Conservation (phyloP, 257 asterid genomes). For the Lantana camara region DNA sequence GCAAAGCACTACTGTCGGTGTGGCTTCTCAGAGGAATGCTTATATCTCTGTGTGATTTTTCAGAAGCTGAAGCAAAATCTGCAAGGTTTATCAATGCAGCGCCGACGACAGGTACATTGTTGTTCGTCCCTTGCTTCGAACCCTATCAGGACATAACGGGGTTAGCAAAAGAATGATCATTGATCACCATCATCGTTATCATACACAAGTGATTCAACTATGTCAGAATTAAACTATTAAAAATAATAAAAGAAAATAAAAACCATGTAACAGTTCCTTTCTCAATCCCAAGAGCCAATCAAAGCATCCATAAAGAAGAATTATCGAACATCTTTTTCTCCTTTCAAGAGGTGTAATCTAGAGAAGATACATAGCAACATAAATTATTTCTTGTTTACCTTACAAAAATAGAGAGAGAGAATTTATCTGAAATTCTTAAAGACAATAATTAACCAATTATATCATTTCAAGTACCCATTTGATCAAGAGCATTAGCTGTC, state of each 20-base stretch:
- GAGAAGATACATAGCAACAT: background rate
- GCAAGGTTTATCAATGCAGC: slow-evolving; percentile 60
- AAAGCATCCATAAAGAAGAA: background rate
- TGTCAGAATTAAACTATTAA: background rate
- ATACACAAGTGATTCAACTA: background rate
- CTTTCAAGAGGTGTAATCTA: background rate
- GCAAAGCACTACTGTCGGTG: slow-evolving; percentile 30
- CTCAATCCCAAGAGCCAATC: background rate
- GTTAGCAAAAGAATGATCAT: slow-evolving; percentile 4
- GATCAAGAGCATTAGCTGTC: background rate
- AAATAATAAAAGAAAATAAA: no score
- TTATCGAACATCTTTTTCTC: background rate
- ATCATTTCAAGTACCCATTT: background rate
- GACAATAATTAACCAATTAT: background rate
- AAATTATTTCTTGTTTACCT: no score
- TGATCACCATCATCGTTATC: background rate
- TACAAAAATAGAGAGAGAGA: background rate
- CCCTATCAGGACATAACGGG: slow-evolving; percentile 43
- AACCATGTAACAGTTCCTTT: no score
- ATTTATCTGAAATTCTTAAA: background rate
- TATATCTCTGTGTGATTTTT: slow-evolving; percentile 39
- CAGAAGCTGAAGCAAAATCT: slow-evolving; percentile 42
- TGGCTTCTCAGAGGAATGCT: slow-evolving; percentile 43
- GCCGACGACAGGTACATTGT: slow-evolving; percentile 39
- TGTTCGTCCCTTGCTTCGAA: slow-evolving; percentile 41